phyloP scores from a whole-genome alignment of 176 grass and related monocot genomes.

The Eremochloa ophiuroides region DNA sequence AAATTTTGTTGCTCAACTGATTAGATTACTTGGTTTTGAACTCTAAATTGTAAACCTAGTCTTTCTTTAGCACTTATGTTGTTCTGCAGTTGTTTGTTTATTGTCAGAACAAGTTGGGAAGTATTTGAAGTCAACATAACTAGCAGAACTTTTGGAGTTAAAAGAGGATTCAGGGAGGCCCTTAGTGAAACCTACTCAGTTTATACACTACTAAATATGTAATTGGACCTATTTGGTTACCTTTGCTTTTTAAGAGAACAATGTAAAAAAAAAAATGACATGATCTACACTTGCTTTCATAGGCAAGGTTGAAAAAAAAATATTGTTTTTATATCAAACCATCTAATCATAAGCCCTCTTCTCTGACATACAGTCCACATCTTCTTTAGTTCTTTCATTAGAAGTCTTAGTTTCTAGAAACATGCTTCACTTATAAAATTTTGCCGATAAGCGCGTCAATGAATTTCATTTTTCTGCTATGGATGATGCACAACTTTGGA shows the following conservation, averaged over 20 bases:
- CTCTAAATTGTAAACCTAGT: background rate
- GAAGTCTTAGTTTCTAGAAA: background rate
- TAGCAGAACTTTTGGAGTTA: background rate
- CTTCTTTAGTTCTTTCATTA: background rate
- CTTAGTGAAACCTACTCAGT: background rate
- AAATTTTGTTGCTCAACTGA: slow-evolving; percentile 6
- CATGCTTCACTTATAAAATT: background rate
- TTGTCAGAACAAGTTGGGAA: background rate
- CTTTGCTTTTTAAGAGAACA: background rate
- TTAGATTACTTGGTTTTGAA: background rate
- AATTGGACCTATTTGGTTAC: background rate
- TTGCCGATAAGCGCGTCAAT: background rate
- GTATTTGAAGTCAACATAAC: background rate
- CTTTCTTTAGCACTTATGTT: background rate
- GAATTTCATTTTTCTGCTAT: background rate
- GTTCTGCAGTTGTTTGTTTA: background rate
- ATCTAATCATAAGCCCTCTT: background rate
- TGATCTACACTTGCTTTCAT: background rate
- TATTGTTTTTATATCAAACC: background rate
- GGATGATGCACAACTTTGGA: no score
- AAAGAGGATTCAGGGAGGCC: background rate
- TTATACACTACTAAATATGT: background rate
- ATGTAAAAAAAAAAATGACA: background rate
- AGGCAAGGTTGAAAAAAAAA: background rate
- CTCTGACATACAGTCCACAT: background rate